Evolutionary conservation across 352 stramenopile genomes (phyloP).

Genomic region (Phytophthora podocarpi): DNA sequence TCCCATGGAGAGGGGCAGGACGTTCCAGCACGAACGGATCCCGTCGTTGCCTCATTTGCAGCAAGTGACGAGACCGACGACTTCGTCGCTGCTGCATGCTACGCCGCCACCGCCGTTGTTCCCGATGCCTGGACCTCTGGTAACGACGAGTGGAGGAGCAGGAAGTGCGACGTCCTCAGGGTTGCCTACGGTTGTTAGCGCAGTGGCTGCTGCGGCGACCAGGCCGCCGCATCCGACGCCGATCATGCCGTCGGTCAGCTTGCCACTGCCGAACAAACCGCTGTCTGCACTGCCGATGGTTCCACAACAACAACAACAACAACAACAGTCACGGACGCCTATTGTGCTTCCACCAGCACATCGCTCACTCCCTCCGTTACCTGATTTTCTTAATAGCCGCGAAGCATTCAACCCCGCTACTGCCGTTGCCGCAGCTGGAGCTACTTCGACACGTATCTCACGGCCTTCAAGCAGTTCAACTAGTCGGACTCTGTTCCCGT

Average conservation of each 20-base stretch:
- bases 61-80: constrained; percentile 53
- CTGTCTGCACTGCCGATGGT: constrained; percentile 30
- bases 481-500: constrained; percentile 53
- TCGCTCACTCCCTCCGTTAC: constrained; percentile 58
- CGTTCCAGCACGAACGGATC: constrained; percentile 36
- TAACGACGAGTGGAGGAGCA: not conserved
- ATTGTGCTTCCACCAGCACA: constrained; percentile 59
- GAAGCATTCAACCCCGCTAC: constrained; percentile 60
- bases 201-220: constrained; percentile 22
- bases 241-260: constrained; percentile 35
- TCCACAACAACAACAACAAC: constrained; percentile 17
- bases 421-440: constrained; percentile 15
- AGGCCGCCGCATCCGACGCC: constrained; percentile 30
- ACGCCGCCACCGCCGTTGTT: constrained; percentile 35
- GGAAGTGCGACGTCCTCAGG: constrained; percentile 15
- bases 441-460: constrained; percentile 12
- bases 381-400: constrained; percentile 67
- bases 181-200: constrained; percentile 30
- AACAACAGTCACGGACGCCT: constrained; percentile 46
- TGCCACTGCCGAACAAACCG: constrained; percentile 37
- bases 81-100: constrained; percentile 49
- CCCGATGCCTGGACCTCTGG: constrained; percentile 31
- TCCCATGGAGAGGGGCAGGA: constrained; percentile 23
- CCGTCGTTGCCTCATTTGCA: constrained; percentile 57
- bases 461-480: constrained; percentile 14